Conservation (phyloP, 1,284 basidiomycete genomes). For the Cerioporus squamosus region DNA sequence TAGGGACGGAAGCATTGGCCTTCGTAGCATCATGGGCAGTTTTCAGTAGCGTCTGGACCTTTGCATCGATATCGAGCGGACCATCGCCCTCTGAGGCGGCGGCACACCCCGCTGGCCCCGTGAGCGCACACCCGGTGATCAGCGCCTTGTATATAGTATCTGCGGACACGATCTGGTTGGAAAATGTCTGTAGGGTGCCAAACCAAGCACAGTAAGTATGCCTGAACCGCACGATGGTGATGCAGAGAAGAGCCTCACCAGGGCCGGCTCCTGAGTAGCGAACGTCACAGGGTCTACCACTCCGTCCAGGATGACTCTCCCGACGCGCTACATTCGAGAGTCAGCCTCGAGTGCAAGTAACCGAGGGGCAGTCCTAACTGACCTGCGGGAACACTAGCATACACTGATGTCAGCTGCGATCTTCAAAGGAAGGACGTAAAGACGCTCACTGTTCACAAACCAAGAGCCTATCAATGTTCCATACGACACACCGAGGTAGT, state of each 20-base stretch:
- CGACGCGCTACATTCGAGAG: constrained; percentile 14
- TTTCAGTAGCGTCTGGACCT: not conserved
- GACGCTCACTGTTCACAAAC: constrained; percentile 14
- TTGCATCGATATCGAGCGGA: not conserved
- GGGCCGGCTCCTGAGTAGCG: constrained; percentile 1
- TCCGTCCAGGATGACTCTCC: constrained; percentile 21
- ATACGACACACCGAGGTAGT: constrained; percentile 21
- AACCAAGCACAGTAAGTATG: not conserved
- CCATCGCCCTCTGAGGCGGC: constrained; percentile 2
- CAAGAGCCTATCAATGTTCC: constrained; percentile 20
- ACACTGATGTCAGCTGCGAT: not conserved
- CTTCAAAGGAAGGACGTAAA: no score
- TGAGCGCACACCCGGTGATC: not conserved
- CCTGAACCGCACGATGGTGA: not conserved
- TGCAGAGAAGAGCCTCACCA: not conserved
- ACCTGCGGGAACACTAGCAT: constrained; percentile 1
- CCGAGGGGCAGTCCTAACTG: no score
- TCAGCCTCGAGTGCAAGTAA: not conserved
- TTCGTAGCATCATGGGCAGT: not conserved
- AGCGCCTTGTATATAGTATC: not conserved
- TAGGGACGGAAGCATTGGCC: not conserved
- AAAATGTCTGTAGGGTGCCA: no score
- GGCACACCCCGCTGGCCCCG: not conserved
- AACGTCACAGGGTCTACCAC: constrained; percentile 6
- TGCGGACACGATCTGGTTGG: not conserved